phyloP scores from a whole-genome alignment of 805 yeast species.

The Wickerhamiella galacta region DNA sequence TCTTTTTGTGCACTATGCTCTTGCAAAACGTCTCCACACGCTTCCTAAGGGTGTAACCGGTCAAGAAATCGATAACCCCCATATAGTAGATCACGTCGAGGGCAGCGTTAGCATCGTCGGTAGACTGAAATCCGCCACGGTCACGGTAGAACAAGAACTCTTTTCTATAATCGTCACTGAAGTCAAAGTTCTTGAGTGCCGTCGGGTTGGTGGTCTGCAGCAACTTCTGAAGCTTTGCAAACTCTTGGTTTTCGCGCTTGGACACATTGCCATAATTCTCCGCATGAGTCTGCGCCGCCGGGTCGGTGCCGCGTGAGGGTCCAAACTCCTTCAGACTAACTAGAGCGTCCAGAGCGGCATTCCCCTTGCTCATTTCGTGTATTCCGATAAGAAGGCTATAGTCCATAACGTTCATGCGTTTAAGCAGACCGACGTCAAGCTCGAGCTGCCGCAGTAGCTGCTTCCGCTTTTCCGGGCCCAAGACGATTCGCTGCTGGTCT shows the following conservation, averaged over 20 bases:
- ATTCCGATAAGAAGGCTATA: conserved; percentile 80
- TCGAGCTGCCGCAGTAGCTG: conserved; percentile 52
- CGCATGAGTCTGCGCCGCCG: neutral
- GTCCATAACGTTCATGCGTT: conserved; percentile 81
- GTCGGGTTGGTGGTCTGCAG: conserved; percentile 22
- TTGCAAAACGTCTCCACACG: conserved; percentile 76
- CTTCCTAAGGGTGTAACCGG: conserved; percentile 42
- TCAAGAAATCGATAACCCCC: conserved; percentile 88
- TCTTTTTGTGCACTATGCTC: conserved; percentile 48
- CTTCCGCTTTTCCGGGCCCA: conserved; percentile 55
- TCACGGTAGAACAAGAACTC: conserved; percentile 50
- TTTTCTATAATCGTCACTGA: conserved; percentile 17
- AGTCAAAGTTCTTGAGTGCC: conserved; percentile 19
- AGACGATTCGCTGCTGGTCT: conserved; percentile 39
- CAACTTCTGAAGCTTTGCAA: conserved; percentile 20
- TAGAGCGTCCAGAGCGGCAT: conserved; percentile 21
- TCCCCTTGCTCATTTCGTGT: conserved; percentile 54
- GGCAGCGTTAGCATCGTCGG: conserved; percentile 46
- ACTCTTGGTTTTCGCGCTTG: conserved; percentile 15
- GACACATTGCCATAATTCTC: conserved; percentile 5
- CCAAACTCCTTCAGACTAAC: conserved; percentile 13
- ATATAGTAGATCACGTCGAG: conserved; percentile 60
- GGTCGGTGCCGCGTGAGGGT: conserved; percentile 4
- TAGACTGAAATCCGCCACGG: conserved; percentile 72
- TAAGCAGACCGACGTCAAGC: conserved; percentile 55